Evolutionary conservation across 208 protist species (phyloP), one percentile per base, ranked within the genome.

Genomic region (Trypanosoma grayi): DNA sequence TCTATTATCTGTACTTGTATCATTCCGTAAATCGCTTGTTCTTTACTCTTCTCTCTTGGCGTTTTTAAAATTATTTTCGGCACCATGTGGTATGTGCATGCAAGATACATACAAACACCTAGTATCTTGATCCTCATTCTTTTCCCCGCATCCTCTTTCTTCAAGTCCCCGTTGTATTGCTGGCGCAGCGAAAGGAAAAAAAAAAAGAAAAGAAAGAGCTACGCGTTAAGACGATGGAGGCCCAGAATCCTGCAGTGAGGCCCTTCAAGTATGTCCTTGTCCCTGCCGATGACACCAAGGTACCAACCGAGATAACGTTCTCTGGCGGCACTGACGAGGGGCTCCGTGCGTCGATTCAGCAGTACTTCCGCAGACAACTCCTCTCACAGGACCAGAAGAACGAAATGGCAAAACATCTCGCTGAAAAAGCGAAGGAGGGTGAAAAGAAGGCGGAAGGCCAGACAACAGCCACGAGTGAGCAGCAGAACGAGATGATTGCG

Each of bases 181-280:
- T 51, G 54, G 4, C 36, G 34, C 18, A 51, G 28, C 44, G 27
- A 65, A n/a, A 28, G 48, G 50, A 52, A 47, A 33, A n/a, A 24
- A 14, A 27, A n/a, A 18, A 53, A 60, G 46, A 44, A 37, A 55
- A 52, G 33, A n/a, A n/a, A n/a, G n/a, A n/a, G n/a, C n/a, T n/a
- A n/a, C n/a, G n/a, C n/a, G n/a, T n/a, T n/a, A n/a, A n/a, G n/a
- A n/a, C n/a, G n/a, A 65, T 65, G 48, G 28, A 48, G 10, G 18
- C 8, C 11, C 46, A 45, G 20, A 57, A 22, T 25, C 46, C 37
- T 18, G 25, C 59, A 9, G 36, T 56, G 9, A 34, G 4, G 4
- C 39, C 83, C 2, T 90, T 96, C 66, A 79, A 50, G 34, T 96
- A 94, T 71, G 70, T 92, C 20, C 69, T 75, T 40, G 90, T 96